Percentiles rank a stretch among this genome's conserved stretches.
Conservation (phyloP, 2,329 filamentous ascomycete genomes). For the Verticillium albo-atrum region DNA sequence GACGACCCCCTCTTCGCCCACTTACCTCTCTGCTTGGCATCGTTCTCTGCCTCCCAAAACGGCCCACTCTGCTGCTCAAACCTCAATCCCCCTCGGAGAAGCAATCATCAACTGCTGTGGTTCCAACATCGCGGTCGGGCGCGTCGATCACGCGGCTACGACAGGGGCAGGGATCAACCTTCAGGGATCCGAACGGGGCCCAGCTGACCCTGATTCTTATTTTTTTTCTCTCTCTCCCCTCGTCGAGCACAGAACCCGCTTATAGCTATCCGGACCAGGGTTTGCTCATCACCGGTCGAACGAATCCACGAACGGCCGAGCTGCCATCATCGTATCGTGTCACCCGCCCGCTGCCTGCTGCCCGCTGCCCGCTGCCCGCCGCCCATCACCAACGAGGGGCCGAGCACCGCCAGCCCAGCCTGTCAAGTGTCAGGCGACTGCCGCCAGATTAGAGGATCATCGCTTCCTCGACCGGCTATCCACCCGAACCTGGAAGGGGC, state of each 20-base stretch:
- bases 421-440: not conserved
- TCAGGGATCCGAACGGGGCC: not conserved
- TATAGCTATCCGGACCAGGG: not conserved
- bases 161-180: not conserved
- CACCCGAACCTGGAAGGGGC: not conserved
- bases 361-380: too few species aligned
- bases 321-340: not conserved
- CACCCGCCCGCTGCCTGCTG: too few species aligned
- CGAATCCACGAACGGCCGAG: not conserved
- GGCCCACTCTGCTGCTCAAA: not conserved
- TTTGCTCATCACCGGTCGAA: not conserved
- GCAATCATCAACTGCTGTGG: not conserved
- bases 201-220: not conserved
- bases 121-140: slow-evolving; percentile 1
- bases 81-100: not conserved
- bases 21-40: not conserved
- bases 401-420: not conserved
- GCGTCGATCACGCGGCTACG: slow-evolving; percentile 1
- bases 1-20: not conserved
- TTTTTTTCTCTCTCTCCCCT: too few species aligned
- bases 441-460: not conserved
- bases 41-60: not conserved
- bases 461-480: not conserved
- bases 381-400: not conserved
- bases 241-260: not conserved